Evolutionary conservation across 768 basidiomycete genomes (phyloP), one percentile per base, ranked within the genome.

Genomic region (Lentinus brumalis): DNA sequence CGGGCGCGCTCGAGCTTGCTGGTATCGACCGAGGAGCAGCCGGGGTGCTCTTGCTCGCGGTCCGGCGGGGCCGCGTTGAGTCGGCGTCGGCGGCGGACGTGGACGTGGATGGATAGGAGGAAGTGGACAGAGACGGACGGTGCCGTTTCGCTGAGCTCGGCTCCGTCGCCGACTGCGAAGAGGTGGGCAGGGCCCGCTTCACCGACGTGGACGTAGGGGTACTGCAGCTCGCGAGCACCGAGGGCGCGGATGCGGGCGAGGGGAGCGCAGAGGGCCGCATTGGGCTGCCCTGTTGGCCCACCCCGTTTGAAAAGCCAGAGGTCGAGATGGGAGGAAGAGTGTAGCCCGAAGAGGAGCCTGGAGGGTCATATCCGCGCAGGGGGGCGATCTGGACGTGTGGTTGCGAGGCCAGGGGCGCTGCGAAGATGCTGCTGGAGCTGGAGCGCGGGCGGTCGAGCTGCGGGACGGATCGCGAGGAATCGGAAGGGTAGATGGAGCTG

Each of bases 71-170:
- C 66, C 46, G 21, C 52, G 52, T 56, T 59, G 66, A 44, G 58
- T 58, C 42, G 51, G 66, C 29, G 50, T 39, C 32, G 50, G 49
- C 47, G 58, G 30, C 29, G 44, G 5, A 38, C 16, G 53, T 26
- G 21, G 21, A 53, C 15, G 51, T 53, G 51, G 66, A 31, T 65
- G 71, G 14, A 67, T 45, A 50, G 32, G 61, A 35, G 56, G 61
- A 16, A 32, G 49, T 40, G 15, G 61, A 52, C 21, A 56, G 46
- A 2, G 60, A 68, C 46, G 56, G 60, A 5, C 70, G 73, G 57
- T 69, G 66, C 46, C 77, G 75, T 62, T 79, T 79, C 57, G 71
- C 74, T 4, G 73, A 67, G 51, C 60, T 60, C 40, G 61, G 62
- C 31, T 53, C 58, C 29, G 61, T 63, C 44, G 49, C 15, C 29